Evolutionary conservation across 73 alveolate species (phyloP).

Genomic region (Symbiodinium pilosum): DNA sequence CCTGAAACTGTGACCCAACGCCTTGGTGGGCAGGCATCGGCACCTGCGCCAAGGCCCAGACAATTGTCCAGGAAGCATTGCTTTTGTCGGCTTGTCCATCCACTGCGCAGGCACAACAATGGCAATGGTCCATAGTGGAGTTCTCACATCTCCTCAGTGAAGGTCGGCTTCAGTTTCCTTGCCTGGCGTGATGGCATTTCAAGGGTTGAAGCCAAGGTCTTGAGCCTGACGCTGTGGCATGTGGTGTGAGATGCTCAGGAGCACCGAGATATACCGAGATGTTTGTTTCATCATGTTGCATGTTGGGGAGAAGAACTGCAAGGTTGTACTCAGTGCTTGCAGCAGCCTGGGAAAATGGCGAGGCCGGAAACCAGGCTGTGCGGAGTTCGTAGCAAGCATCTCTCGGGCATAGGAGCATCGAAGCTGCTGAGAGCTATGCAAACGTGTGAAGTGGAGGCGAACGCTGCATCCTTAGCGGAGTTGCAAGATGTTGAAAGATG

Average conservation of each 20-base stretch:
- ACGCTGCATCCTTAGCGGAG: background rate
- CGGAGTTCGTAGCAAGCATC: background rate
- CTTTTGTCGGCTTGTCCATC: too few species aligned
- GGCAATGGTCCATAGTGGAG: background rate
- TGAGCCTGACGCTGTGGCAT: background rate
- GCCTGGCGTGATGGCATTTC: background rate
- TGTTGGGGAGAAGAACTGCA: background rate
- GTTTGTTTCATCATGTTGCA: background rate
- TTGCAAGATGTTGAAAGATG: background rate
- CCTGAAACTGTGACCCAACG: background rate
- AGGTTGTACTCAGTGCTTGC: background rate
- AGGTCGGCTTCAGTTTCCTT: background rate
- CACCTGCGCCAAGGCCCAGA: slow-evolving; percentile 21
- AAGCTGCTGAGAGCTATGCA: background rate
- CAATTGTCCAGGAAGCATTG: background rate
- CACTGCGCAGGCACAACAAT: background rate
- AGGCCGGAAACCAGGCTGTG: background rate
- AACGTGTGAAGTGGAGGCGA: background rate
- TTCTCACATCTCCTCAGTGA: background rate
- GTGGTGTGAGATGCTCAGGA: background rate
- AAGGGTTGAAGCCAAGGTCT: background rate
- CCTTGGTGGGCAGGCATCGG: background rate
- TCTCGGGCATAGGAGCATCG: background rate
- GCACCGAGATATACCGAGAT: too few species aligned
- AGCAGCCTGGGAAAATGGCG: background rate